Evolutionary conservation across 2,329 filamentous ascomycete species (phyloP), one percentile per base, ranked within the genome.

Genomic region (Penicillium sp.): DNA sequence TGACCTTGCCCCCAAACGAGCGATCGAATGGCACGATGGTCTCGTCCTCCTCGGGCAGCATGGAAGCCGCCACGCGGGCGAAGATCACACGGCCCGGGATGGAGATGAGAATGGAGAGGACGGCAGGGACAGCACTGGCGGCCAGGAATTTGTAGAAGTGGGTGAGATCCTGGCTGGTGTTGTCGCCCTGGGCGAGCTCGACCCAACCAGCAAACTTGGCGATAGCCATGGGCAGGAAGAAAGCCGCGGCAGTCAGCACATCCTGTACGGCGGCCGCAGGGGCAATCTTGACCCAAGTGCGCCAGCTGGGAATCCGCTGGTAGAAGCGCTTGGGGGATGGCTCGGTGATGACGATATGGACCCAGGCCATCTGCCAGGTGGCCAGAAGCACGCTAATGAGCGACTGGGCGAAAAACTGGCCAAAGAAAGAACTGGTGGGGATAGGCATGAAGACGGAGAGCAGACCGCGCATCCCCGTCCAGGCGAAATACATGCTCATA

Each of bases 21-120:
- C 88, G 84, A 71, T 96, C 90, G 55, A 96, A 95, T 20, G 86
- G 82, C 23, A 96, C 81, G 48, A 95, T 84, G 16, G 85, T 80
- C 66, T 93, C 83, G 50, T 88, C 76, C 12, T 85, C 80, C 42
- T 86, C 82, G 0, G 87, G 78, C 2, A 96, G 78, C 52, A 95
- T 79, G 32, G 85, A 90, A 5, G 89, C 88, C 61, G 94, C 87
- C 23, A 95, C 80, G 46, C 90, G 86, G 49, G 84, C 74, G 42
- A 94, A 77, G 14, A 85, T 77, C 20, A 90, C 84, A 42, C 77
- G 75, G 26, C 85, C 77, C 12, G 90, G 89, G 39, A 95, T 74
- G 45, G 85, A 71, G 42, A 89, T 64, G 38, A 87, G 65, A 29
- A 83, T 64, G 39, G 76, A 69, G 36, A 80, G 59, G 2, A 70